A percentile compares a stretch with the other conserved stretches of the same genome.
These are phyloP conservation scores for Calocybe indica DNA, from an alignment of 768 basidiomycete species.

Conservation along the genomic window DNA sequence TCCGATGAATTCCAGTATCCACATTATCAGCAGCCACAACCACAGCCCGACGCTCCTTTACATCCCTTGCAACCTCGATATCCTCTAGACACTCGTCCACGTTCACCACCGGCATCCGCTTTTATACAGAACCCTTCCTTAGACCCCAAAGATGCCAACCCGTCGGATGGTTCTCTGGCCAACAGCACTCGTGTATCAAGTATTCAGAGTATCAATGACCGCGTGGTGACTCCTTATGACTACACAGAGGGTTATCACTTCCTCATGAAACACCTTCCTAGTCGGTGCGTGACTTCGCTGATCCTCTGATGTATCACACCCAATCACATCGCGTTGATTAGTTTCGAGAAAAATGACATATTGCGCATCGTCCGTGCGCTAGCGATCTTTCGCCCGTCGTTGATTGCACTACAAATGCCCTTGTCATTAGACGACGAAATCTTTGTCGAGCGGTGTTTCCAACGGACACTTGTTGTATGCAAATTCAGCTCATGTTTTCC, in stretches of 20 bases:
- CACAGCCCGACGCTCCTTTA: slow-evolving; percentile 19
- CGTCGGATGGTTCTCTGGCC: slow-evolving; percentile 24
- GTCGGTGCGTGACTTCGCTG: slow-evolving; percentile 56
- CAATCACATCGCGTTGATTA: slow-evolving; percentile 25
- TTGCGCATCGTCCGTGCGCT: slow-evolving; percentile 90
- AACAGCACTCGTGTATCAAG: slow-evolving; percentile 26
- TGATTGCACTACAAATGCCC: slow-evolving; percentile 98
- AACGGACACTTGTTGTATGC: slow-evolving; percentile 81
- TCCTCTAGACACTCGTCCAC: slow-evolving; percentile 38
- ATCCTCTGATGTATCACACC: slow-evolving; percentile 31
- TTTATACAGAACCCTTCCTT: slow-evolving; percentile 24
- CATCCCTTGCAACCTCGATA: slow-evolving; percentile 51
- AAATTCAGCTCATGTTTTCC: slow-evolving; percentile 8
- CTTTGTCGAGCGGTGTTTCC: slow-evolving; percentile 94
- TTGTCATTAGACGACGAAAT: slow-evolving; percentile 93
- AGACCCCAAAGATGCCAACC: slow-evolving; percentile 20
- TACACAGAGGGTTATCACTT: slow-evolving; percentile 97
- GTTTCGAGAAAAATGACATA: slow-evolving; percentile 96
- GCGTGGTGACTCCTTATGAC: slow-evolving; percentile 78
- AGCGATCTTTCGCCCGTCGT: slow-evolving; percentile 92
- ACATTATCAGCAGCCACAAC: slow-evolving; percentile 16
- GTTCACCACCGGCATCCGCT: slow-evolving; percentile 31
- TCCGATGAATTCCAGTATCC: slow-evolving; percentile 13
- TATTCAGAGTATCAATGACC: slow-evolving; percentile 55
- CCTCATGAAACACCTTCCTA: slow-evolving; percentile 89